Evolutionary conservation across 2,329 filamentous ascomycete genomes (phyloP).

Genomic region (Colletotrichum spinosum): DNA sequence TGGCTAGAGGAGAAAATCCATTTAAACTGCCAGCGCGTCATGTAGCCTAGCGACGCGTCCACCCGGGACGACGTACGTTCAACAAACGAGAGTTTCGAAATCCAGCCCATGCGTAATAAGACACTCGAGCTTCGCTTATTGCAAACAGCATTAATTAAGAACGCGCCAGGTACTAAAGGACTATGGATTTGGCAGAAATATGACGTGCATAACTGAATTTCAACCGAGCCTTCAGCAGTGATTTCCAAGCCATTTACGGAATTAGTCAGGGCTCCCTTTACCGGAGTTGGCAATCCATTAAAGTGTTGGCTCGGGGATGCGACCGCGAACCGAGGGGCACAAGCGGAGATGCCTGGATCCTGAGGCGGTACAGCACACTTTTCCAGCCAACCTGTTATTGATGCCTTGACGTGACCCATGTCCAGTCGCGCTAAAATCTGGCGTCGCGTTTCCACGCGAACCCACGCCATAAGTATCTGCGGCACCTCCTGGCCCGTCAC

Average conservation of each 20-base stretch:
- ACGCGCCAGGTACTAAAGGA: no score
- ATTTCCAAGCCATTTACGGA: conserved; percentile 26
- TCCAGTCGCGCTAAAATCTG: conserved; percentile 36
- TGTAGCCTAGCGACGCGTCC: no score
- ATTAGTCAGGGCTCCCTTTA: conserved; percentile 26
- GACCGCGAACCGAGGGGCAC: conserved; percentile 35
- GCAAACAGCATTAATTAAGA: not conserved
- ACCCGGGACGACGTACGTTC: no score
- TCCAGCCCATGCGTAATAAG: not conserved
- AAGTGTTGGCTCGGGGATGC: conserved; percentile 37
- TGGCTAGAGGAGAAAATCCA: conserved; percentile 10
- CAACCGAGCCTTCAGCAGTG: conserved; percentile 8
- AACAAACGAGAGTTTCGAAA: no score
- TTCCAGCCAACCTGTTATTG: conserved; percentile 28
- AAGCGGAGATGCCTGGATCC: conserved; percentile 25
- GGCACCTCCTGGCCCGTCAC: conserved; percentile 27
- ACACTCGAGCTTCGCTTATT: conserved; percentile 6
- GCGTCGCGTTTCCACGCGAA: conserved; percentile 39
- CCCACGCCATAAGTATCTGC: conserved; percentile 36
- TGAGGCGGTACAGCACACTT: conserved; percentile 2
- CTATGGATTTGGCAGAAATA: no score
- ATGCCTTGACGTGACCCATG: conserved; percentile 38
- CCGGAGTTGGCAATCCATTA: conserved; percentile 5
- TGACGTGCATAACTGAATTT: no score
- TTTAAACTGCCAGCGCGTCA: conserved; percentile 20